Percentiles rank a stretch among this genome's conserved stretches.
phyloP scores from a whole-genome alignment of 2,329 filamentous ascomycete genomes.

The Capronia coronata region DNA sequence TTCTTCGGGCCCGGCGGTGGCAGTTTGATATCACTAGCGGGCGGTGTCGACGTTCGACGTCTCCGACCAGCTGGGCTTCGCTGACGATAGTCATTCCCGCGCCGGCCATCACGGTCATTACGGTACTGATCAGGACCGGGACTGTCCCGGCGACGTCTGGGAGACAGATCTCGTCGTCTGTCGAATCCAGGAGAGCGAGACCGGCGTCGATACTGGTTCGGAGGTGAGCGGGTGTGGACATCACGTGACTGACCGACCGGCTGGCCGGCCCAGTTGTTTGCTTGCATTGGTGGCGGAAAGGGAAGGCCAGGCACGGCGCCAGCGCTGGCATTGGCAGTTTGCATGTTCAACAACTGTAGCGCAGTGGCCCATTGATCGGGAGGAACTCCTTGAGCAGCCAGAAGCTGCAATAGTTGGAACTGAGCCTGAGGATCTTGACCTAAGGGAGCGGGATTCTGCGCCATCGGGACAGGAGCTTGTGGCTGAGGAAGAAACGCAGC shows the following conservation, averaged over 20 bases:
- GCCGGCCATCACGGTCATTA: conserved; percentile 47
- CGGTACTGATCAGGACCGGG: conserved; percentile 61
- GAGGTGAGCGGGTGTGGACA: conserved; percentile 58
- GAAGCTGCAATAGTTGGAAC: conserved; percentile 65
- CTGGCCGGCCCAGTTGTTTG: conserved; percentile 35
- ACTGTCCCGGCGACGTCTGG: conserved; percentile 57
- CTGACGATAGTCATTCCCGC: conserved; percentile 67
- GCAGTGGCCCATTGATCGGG: conserved; percentile 66
- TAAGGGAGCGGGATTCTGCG: conserved; percentile 27
- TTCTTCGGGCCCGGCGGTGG: conserved; percentile 59
- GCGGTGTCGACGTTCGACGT: conserved; percentile 57
- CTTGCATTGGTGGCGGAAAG: conserved; percentile 28
- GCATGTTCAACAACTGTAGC: conserved; percentile 46
- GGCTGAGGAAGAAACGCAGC: conserved; percentile 40
- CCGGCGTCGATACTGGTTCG: conserved; percentile 58
- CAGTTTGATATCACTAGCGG: conserved; percentile 38
- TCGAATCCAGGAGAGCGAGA: conserved; percentile 73
- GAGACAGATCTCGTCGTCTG: conserved; percentile 62
- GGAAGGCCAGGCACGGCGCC: conserved; percentile 33
- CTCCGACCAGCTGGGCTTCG: conserved; percentile 67
- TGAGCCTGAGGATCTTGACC: conserved; percentile 59
- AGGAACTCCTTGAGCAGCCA: conserved; percentile 67
- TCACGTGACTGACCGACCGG: conserved; percentile 41
- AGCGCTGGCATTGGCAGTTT: conserved; percentile 32
- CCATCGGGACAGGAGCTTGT: conserved; percentile 30